Conservation (phyloP, 306 rosid species). For the Dicorynia guianensis region DNA sequence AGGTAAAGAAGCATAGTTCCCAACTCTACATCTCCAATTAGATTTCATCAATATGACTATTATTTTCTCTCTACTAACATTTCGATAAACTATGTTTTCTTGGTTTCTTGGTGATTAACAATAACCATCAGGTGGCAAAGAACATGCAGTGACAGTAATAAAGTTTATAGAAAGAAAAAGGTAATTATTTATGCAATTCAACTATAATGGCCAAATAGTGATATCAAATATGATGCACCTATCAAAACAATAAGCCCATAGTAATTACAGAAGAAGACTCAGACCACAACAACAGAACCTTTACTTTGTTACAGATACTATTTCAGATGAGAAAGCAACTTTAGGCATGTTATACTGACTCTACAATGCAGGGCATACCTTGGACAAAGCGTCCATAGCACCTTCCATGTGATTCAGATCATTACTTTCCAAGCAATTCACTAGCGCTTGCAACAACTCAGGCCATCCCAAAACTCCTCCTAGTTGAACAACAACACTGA, state of each 20-base stretch:
- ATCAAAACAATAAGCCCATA: not conserved
- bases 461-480: slow-evolving; percentile 94
- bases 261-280: slow-evolving; percentile 6
- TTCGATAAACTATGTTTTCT: too few relatives aligned
- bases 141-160: not conserved
- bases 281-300: not conserved
- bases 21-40: too few relatives aligned
- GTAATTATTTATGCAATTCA: not conserved
- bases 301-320: not conserved
- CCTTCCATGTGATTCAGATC: slow-evolving; percentile 98
- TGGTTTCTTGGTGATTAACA: too few relatives aligned
- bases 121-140: too few relatives aligned
- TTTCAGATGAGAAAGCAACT: not conserved
- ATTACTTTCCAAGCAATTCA: slow-evolving; percentile 86
- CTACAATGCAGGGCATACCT: slow-evolving; percentile 58
- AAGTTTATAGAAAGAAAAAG: not conserved
- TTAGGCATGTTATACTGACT: not conserved
- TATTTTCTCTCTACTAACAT: too few relatives aligned
- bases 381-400: slow-evolving; percentile 98
- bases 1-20: too few relatives aligned
- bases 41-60: too few relatives aligned
- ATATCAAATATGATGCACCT: not conserved
- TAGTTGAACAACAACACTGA: slow-evolving; percentile 81
- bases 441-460: slow-evolving; percentile 92
- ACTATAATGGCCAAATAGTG: not conserved